These are phyloP conservation scores for Tetrapisispora taiwanensis DNA, from an alignment of 805 yeast species.

Conservation along the genomic window DNA sequence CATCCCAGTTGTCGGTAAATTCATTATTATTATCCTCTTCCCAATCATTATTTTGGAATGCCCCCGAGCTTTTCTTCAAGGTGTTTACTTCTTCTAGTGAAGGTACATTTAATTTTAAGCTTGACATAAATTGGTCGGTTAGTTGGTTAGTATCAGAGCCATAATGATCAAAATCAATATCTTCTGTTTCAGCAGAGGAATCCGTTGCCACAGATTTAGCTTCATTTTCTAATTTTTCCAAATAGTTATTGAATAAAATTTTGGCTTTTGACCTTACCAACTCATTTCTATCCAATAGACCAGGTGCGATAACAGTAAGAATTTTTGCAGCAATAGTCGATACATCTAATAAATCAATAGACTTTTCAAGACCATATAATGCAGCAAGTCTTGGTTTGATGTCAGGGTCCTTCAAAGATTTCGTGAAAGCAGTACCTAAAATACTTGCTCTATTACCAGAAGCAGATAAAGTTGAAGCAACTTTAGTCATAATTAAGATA, in stretches of 20 bases:
- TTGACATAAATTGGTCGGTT: slow-evolving; percentile 16
- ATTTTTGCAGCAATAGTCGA: slow-evolving; percentile 71
- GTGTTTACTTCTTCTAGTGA: slow-evolving; percentile 4
- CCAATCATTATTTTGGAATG: slow-evolving; percentile 22
- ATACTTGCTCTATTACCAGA: slow-evolving; percentile 48
- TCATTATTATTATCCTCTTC: slow-evolving; percentile 9
- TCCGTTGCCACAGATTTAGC: slow-evolving; percentile 23
- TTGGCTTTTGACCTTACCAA: slow-evolving; percentile 68
- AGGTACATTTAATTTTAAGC: slow-evolving; percentile 6
- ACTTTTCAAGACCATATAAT: slow-evolving; percentile 56
- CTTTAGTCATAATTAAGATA: slow-evolving; percentile 17
- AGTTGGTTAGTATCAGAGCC: slow-evolving; percentile 10
- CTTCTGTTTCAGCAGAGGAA: slow-evolving; percentile 6
- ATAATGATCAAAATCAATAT: slow-evolving; percentile 17
- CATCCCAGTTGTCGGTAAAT: neutral
- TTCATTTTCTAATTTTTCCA: slow-evolving; percentile 42
- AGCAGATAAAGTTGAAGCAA: slow-evolving; percentile 22
- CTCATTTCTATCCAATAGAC: slow-evolving; percentile 63
- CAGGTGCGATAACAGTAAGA: slow-evolving; percentile 75
- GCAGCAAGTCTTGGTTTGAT: slow-evolving; percentile 70
- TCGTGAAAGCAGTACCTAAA: slow-evolving; percentile 74
- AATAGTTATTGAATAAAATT: slow-evolving; percentile 51
- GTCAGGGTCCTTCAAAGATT: slow-evolving; percentile 72
- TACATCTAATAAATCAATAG: slow-evolving; percentile 57
- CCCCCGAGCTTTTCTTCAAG: neutral